Evolutionary conservation across 2,329 filamentous ascomycete genomes (phyloP).

Genomic region (Dendrostoma leiphaemia): DNA sequence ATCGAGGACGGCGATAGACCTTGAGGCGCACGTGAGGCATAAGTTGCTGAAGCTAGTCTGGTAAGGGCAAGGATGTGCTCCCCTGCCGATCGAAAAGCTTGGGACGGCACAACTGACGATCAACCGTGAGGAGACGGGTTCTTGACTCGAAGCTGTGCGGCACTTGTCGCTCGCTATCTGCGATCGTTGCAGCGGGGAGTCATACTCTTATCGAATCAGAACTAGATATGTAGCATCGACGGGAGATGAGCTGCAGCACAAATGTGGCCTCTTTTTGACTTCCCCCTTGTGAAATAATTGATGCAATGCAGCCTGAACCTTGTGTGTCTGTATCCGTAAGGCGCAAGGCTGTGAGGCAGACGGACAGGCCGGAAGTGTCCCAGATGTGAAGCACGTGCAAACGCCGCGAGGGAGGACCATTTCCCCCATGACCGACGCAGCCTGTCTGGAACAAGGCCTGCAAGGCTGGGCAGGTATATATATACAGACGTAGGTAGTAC

Average conservation of each 20-base stretch:
- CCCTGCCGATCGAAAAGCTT: neutral
- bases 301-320: neutral
- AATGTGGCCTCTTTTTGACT: neutral
- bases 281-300: too few species aligned
- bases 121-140: neutral
- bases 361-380: neutral
- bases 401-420: neutral
- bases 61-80: neutral
- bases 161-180: neutral
- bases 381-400: slow-evolving; percentile 7
- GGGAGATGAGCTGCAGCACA: neutral
- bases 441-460: neutral
- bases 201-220: too few species aligned
- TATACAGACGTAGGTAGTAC: too few species aligned
- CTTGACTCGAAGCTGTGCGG: neutral
- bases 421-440: neutral
- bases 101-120: neutral
- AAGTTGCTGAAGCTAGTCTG: too few species aligned
- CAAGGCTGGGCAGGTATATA: too few species aligned
- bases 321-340: neutral
- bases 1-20: too few species aligned
- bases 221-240: too few species aligned
- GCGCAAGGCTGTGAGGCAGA: neutral
- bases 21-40: too few species aligned
- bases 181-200: neutral